phyloP scores from a whole-genome alignment of 1,284 basidiomycete genomes.

The Ustilago sp. region DNA sequence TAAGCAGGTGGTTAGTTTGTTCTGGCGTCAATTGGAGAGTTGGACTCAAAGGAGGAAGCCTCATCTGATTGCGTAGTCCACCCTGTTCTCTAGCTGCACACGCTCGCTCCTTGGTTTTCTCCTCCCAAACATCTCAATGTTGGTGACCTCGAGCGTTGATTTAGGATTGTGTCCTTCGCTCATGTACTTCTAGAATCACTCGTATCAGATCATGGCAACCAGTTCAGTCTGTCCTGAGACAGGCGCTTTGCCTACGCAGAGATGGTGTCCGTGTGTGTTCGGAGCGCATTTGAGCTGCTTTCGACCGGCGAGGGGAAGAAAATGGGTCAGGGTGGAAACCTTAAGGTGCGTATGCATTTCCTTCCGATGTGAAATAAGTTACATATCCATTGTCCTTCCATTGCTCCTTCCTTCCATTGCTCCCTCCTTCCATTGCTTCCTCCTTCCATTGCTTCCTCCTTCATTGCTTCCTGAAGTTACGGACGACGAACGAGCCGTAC shows the following conservation, averaged over 20 bases:
- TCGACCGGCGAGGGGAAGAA: not conserved
- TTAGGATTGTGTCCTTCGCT: not conserved
- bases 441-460: not conserved
- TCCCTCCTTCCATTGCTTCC: not conserved
- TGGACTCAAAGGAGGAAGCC: constrained; percentile 75
- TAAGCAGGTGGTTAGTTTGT: constrained; percentile 91
- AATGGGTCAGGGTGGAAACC: not conserved
- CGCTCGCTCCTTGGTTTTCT: not conserved
- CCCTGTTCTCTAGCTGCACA: not conserved
- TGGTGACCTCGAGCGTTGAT: too few species aligned
- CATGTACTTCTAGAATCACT: constrained; percentile 34
- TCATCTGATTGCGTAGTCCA: constrained; percentile 33
- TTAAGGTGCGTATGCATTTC: not conserved
- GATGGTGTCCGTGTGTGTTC: not conserved
- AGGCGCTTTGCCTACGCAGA: not conserved
- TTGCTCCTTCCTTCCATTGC: not conserved
- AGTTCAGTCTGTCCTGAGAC: not conserved
- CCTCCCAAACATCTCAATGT: too few species aligned
- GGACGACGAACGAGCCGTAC: constrained; percentile 14
- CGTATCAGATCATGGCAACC: not conserved
- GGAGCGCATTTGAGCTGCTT: not conserved
- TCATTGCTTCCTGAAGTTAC: not conserved
- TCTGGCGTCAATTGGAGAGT: constrained; percentile 89
- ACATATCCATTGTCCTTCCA: constrained; percentile 6
- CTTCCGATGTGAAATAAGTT: not conserved